Evolutionary conservation across 352 stramenopile genomes (phyloP), one percentile per base, ranked within the genome.

Genomic region (Phytophthora quininea): DNA sequence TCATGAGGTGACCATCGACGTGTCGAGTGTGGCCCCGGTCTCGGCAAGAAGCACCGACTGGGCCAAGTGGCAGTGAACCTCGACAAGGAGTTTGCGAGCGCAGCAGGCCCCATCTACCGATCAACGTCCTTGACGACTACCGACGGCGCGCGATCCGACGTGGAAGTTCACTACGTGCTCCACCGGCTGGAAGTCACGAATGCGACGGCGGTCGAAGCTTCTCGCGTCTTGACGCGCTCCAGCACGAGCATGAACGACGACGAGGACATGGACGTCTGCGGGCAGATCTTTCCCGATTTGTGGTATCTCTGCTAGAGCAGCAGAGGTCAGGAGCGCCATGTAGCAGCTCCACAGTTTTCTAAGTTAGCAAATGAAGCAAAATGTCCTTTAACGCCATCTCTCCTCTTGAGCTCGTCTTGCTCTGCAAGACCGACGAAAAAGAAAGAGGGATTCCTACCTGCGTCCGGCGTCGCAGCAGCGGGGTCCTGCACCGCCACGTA

Each of bases 141-240:
- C 12, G 52, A 76, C 55, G 57, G 57, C 19, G 62, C 64, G 10
- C 42, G 64, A 19, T 62, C 49, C 55, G 32, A 31, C 45, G 24
- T 78, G 14, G 69, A 80, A 58, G 68, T 85, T 27, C 62, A 85
- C 19, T 82, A 80, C 47, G 67, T 80, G 38, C 65, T 85, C 15
- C 76, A 85, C 58, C 76, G 71, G 55, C 56, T 85, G 33, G 64
- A 58, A 24, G 71, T 85, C 30, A 62, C 67, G 40, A 75, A 76
- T 55, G 58, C 64, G 2, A 71, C 32, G 30, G 71, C 71, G 5
- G 49, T 54, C 7, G 60, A 62, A 15, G 76, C 74, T 14, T 74
- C 74, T 8, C 57, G 58, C 14, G 47, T 69, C 24, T 62, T 85
- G 45, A 71, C 68, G 30, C 56, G 65, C 7, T 79, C 76, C 3